These are phyloP conservation scores for Arthrinium puccinioides DNA, from an alignment of 2,329 filamentous ascomycete species.

Conservation along the genomic window DNA sequence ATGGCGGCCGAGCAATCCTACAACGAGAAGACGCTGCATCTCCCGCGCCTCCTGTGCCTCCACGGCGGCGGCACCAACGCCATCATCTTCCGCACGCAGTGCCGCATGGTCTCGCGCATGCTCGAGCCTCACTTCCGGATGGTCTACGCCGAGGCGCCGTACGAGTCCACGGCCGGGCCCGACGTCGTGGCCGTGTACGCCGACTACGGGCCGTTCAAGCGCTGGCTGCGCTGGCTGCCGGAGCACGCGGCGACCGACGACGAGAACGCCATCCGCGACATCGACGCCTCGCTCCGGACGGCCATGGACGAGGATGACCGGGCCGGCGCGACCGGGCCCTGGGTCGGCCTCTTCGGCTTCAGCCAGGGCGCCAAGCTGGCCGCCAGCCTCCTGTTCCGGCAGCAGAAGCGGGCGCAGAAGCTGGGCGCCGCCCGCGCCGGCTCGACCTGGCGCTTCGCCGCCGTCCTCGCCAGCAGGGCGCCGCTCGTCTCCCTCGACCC, in stretches of 20 bases:
- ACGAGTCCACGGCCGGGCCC: conserved; percentile 52
- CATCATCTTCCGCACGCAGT: conserved; percentile 61
- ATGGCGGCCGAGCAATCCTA: too few relatives aligned
- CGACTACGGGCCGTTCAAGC: conserved; percentile 56
- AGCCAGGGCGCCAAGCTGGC: conserved; percentile 59
- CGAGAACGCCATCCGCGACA: conserved; percentile 28
- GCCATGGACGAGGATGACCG: conserved; percentile 46
- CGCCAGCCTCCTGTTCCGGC: conserved; percentile 50
- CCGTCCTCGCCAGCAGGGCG: conserved; percentile 54
- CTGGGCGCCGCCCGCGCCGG: conserved; percentile 13
- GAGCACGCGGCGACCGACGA: conserved; percentile 46
- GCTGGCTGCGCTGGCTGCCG: conserved; percentile 55
- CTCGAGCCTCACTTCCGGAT: conserved; percentile 58
- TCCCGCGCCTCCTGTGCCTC: conserved; percentile 70
- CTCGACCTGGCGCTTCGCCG: conserved; percentile 47
- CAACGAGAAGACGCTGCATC: conserved; percentile 15
- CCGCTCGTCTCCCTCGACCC: conserved; percentile 49
- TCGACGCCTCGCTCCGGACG: conserved; percentile 28
- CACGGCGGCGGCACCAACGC: conserved; percentile 72
- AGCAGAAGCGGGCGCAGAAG: conserved; percentile 47
- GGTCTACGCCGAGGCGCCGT: conserved; percentile 66
- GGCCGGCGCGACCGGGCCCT: conserved; percentile 45
- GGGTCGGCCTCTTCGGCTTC: conserved; percentile 57
- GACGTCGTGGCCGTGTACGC: conserved; percentile 60
- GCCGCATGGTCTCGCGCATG: conserved; percentile 40